A percentile compares a stretch with the other conserved stretches of the same genome.
Conservation (phyloP, 2,329 filamentous ascomycete species). For the Nemania sp. region DNA sequence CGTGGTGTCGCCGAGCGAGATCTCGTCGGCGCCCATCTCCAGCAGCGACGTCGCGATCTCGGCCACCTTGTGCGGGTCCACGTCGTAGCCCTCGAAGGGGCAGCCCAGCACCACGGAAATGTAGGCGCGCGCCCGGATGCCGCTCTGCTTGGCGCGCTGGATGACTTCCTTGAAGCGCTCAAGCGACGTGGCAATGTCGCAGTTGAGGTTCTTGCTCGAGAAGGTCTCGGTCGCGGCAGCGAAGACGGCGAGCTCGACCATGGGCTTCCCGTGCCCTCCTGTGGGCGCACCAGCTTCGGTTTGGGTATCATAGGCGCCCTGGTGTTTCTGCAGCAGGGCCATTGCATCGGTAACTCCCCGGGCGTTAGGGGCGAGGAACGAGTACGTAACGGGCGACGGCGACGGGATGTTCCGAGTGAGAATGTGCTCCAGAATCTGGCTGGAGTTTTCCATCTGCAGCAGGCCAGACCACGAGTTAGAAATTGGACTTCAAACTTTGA, state of each 20-base stretch:
- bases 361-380: conserved; percentile 78
- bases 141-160: conserved; percentile 63
- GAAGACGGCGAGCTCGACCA: conserved; percentile 76
- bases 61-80: conserved; percentile 64
- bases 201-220: conserved; percentile 81
- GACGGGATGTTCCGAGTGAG: conserved; percentile 60
- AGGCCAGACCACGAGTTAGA: not conserved
- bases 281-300: conserved; percentile 48
- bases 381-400: conserved; percentile 66
- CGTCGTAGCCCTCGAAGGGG: conserved; percentile 70
- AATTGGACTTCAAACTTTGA: too few species aligned
- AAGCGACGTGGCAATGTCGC: conserved; percentile 74
- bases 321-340: conserved; percentile 55
- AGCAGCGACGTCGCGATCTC: conserved; percentile 71
- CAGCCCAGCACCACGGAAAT: conserved; percentile 82
- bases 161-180: conserved; percentile 72
- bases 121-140: conserved; percentile 74
- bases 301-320: conserved; percentile 54
- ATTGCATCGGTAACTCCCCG: conserved; percentile 70
- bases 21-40: conserved; percentile 88
- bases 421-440: conserved; percentile 71
- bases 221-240: conserved; percentile 81
- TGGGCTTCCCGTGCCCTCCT: conserved; percentile 49
- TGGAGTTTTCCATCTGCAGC: conserved; percentile 74
- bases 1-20: conserved; percentile 86